phyloP scores from a whole-genome alignment of 768 basidiomycete genomes.

The Fibroporia radiculosa region DNA sequence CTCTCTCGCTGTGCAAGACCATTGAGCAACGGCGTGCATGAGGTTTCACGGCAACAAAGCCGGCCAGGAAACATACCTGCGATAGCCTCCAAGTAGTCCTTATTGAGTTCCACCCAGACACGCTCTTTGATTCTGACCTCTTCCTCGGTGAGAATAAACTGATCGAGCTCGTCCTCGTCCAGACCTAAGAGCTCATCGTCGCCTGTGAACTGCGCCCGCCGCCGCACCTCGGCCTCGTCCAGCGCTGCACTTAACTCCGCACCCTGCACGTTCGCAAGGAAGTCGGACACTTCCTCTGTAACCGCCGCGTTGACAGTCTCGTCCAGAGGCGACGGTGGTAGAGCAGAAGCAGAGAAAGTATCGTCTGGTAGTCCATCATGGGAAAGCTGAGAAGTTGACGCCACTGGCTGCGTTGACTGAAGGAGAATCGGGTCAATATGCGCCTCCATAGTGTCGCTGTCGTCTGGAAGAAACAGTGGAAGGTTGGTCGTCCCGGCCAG shows the following conservation, averaged over 20 bases:
- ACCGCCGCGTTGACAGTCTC: conserved; percentile 55
- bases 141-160: conserved; percentile 67
- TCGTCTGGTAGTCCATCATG: conserved; percentile 6
- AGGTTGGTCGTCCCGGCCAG: conserved; percentile 43
- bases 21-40: conserved; percentile 33
- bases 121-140: conserved; percentile 84
- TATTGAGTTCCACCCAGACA: conserved; percentile 91
- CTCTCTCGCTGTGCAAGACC: conserved; percentile 55
- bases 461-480: conserved; percentile 29
- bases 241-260: conserved; percentile 52
- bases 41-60: background rate
- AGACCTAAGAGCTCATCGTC: conserved; percentile 63
- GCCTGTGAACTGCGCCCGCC: conserved; percentile 41
- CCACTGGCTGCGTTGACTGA: conserved; percentile 12
- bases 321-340: conserved; percentile 36
- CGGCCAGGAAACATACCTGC: conserved; percentile 49
- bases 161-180: conserved; percentile 88
- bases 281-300: conserved; percentile 61
- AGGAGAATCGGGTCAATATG: conserved; percentile 56
- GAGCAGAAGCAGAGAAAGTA: conserved; percentile 1
- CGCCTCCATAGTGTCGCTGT: conserved; percentile 31
- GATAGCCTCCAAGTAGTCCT: conserved; percentile 81
- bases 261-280: conserved; percentile 56
- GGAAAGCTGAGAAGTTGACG: background rate
- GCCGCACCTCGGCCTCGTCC: conserved; percentile 57